Evolutionary conservation across 352 stramenopile species (phyloP), one percentile per base, ranked within the genome.

Genomic region (Pythium folliculosum): DNA sequence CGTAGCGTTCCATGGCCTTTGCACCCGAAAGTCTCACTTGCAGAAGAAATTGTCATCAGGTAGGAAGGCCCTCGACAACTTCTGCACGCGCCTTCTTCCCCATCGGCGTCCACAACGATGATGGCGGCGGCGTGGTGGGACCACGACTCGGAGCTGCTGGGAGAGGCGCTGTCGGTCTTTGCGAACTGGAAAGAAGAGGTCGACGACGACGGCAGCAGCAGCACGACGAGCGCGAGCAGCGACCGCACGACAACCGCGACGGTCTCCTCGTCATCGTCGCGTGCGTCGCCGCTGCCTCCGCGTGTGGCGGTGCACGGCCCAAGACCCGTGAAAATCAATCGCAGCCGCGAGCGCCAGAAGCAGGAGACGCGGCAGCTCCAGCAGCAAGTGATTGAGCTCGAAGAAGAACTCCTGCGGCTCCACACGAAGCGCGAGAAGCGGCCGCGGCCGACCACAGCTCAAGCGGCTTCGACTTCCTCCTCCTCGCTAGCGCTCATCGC

Each of bases 341-440:
- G 47, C 25, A 63, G 57, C 30, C 57, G 57, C 44, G 57, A 63
- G 57, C 57, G 57, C 25, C 44, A 63, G 44, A 54, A 63, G 30
- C 44, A 48, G 5, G 57, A 63, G 45, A 47, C 40, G 44, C 57
- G 13, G 9, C 14, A 54, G 22, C 30, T 63, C 5, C 57, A 40
- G 13, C 40, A 17, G 3, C 16, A 25, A 3, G 57, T 63, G 19
- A 44, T 51, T 30, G 25, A 16, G 17, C 57, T 63, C 17, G 45
- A 55, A 21, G 43, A 55, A 19, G 57, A 63, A 44, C 57, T 54
- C 5, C 7, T 25, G n/a, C 44, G 45, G 16, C 30, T 63, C 14
- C 57, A n/a, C 7, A 47, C 12, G 19, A 37, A 43, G 8, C 43
- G 17, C 23, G 56, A 40, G 14, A 63, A 38, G 43, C 43, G 40